Evolutionary conservation across 2,329 filamentous ascomycete genomes (phyloP).

Genomic region (Elsinoe ampelina): DNA sequence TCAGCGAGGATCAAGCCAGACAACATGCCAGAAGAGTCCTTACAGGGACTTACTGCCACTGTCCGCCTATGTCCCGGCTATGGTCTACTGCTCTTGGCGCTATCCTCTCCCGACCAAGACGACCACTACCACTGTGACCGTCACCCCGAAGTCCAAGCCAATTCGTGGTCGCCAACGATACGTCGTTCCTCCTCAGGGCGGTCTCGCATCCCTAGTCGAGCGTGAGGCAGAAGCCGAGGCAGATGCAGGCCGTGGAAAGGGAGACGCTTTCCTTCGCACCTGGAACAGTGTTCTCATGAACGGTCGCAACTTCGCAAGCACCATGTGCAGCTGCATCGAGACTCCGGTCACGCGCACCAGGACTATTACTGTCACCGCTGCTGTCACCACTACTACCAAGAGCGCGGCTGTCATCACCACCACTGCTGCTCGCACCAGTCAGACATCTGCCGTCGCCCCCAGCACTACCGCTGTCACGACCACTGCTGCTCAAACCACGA

Average conservation of each 20-base stretch:
- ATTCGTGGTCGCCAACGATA: conserved; percentile 4
- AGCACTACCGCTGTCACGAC: not conserved
- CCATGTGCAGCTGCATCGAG: conserved; percentile 10
- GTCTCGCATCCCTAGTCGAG: not conserved
- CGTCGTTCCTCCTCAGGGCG: not conserved
- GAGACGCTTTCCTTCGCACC: not conserved
- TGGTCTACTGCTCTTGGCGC: conserved; percentile 12
- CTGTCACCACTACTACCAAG: not conserved
- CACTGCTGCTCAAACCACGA: not conserved
- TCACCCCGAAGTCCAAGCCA: not conserved
- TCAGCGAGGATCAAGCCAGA: not conserved
- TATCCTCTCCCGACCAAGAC: conserved; percentile 8
- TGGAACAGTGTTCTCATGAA: conserved; percentile 7
- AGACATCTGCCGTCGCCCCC: not conserved
- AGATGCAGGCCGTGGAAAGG: not conserved
- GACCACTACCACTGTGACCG: conserved; percentile 5
- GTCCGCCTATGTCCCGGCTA: not conserved
- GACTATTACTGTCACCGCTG: not conserved
- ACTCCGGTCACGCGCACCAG: not conserved
- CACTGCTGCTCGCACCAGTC: not conserved
- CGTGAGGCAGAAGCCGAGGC: conserved; percentile 1
- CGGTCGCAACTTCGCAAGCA: conserved; percentile 5
- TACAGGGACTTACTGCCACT: conserved; percentile 11
- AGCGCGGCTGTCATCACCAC: not conserved
- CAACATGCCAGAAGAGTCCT: not conserved